Percentiles rank a stretch among this genome's conserved stretches.
These are phyloP conservation scores for Limnomonas spitsbergensis DNA, from an alignment of 139 green algal species.

Conservation along the genomic window DNA sequence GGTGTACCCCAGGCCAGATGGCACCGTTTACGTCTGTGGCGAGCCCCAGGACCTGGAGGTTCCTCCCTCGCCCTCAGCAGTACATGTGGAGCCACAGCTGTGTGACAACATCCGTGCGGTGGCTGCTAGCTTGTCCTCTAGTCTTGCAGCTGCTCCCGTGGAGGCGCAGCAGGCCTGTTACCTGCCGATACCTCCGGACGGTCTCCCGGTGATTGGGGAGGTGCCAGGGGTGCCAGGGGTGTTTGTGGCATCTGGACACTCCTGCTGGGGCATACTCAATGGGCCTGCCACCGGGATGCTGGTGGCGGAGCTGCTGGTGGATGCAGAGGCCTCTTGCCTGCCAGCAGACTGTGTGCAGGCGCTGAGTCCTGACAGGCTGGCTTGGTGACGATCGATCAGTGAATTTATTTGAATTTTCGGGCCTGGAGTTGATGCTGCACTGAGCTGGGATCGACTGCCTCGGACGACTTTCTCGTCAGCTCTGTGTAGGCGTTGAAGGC, in stretches of 20 bases:
- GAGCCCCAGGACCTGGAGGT: slow-evolving; percentile 43
- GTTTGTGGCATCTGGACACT: slow-evolving; percentile 67
- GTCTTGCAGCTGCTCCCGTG: slow-evolving; percentile 14
- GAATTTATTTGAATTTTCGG: no score
- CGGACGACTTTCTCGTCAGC: no score
- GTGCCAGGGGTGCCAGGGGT: slow-evolving; percentile 16
- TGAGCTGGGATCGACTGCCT: no score
- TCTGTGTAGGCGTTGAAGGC: no score
- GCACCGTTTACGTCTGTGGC: slow-evolving; percentile 76
- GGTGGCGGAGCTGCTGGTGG: slow-evolving; percentile 65
- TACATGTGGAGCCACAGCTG: slow-evolving; percentile 41
- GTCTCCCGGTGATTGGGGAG: slow-evolving; percentile 63
- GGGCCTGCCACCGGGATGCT: slow-evolving; percentile 70
- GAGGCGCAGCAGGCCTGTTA: slow-evolving; percentile 64
- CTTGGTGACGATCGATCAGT: no score
- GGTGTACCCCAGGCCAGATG: slow-evolving; percentile 76
- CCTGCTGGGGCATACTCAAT: slow-evolving; percentile 80
- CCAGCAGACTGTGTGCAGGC: background rate
- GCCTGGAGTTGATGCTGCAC: no score
- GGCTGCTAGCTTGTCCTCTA: slow-evolving; percentile 17
- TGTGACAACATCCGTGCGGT: slow-evolving; percentile 20
- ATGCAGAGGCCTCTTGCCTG: slow-evolving; percentile 26
- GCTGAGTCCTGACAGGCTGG: background rate
- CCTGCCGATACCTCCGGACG: slow-evolving; percentile 60
- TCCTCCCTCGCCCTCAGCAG: slow-evolving; percentile 42